Conservation (phyloP, 2,329 filamentous ascomycete genomes). For the Penicillium hesseltinei region DNA sequence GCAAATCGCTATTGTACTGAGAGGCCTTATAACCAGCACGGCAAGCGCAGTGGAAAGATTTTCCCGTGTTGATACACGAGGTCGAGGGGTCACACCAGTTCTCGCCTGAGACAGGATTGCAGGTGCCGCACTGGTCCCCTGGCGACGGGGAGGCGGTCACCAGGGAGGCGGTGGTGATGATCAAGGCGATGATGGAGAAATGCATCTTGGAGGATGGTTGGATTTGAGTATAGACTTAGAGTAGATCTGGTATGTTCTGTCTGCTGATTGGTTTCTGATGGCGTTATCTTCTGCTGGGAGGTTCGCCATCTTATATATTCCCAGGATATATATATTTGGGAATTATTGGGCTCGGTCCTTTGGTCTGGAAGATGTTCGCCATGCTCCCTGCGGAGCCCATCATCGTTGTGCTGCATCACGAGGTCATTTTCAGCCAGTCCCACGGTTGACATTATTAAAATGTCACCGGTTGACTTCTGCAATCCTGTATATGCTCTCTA, state of each 20-base stretch:
- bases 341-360: background rate
- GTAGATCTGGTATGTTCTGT: background rate
- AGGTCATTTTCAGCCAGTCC: background rate
- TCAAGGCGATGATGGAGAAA: constrained; percentile 25
- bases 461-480: background rate
- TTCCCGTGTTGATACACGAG: constrained; percentile 46
- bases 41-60: constrained; percentile 43
- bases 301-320: constrained; percentile 5
- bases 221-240: background rate
- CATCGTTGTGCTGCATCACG: background rate
- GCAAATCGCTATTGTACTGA: constrained; percentile 27
- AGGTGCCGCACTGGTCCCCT: constrained; percentile 34
- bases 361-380: background rate
- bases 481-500: background rate
- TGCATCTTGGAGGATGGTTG: constrained; percentile 31
- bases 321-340: background rate
- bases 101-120: constrained; percentile 41
- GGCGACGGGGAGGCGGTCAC: constrained; percentile 18
- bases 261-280: constrained; percentile 1
- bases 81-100: constrained; percentile 46
- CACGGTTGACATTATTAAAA: background rate
- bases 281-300: constrained; percentile 1
- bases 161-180: constrained; percentile 27
- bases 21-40: constrained; percentile 44
- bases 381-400: background rate